Conservation (phyloP, 106 monocot genomes). For the Agapanthus africanus region DNA sequence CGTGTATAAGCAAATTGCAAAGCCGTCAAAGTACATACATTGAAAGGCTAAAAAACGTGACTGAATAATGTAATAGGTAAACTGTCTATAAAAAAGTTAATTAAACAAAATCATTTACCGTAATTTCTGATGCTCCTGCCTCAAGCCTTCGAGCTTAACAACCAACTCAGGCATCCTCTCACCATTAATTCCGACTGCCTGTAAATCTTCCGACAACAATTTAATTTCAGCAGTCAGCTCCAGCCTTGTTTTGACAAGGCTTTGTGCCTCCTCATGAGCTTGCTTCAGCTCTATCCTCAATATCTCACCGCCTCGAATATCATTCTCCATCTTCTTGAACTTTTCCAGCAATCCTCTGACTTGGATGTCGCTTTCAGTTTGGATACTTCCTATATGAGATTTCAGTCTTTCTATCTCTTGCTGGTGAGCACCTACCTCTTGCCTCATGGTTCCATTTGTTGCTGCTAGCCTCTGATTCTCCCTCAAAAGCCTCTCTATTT, state of each 20-base stretch:
- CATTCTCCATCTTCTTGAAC: slow-evolving; percentile 51
- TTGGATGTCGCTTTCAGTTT: slow-evolving; percentile 48
- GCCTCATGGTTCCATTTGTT: slow-evolving; percentile 52
- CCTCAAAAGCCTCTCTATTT: slow-evolving; percentile 42
- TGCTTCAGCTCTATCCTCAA: slow-evolving; percentile 58
- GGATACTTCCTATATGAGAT: slow-evolving; percentile 31
- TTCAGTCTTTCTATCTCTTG: slow-evolving; percentile 55
- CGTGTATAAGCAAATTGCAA: background rate
- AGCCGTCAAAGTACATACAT: background rate
- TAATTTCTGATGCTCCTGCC: slow-evolving; percentile 70
- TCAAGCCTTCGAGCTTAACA: slow-evolving; percentile 54
- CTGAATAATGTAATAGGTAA: too few species aligned
- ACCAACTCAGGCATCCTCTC: slow-evolving; percentile 49
- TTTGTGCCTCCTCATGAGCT: slow-evolving; percentile 53
- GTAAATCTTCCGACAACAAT: slow-evolving; percentile 36
- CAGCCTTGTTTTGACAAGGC: slow-evolving; percentile 34
- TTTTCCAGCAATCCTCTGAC: slow-evolving; percentile 59
- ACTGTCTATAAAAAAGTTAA: background rate
- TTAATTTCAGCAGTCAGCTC: slow-evolving; percentile 52
- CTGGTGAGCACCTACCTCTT: slow-evolving; percentile 46
- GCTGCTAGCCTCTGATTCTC: slow-evolving; percentile 70
- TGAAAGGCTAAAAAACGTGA: too few species aligned
- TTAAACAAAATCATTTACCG: slow-evolving; percentile 45
- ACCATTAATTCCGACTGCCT: slow-evolving; percentile 22
- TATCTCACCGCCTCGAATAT: slow-evolving; percentile 44